Evolutionary conservation across 345 rosid genomes (phyloP), one percentile per base, ranked within the genome.

Genomic region (Corchorus olitorius): DNA sequence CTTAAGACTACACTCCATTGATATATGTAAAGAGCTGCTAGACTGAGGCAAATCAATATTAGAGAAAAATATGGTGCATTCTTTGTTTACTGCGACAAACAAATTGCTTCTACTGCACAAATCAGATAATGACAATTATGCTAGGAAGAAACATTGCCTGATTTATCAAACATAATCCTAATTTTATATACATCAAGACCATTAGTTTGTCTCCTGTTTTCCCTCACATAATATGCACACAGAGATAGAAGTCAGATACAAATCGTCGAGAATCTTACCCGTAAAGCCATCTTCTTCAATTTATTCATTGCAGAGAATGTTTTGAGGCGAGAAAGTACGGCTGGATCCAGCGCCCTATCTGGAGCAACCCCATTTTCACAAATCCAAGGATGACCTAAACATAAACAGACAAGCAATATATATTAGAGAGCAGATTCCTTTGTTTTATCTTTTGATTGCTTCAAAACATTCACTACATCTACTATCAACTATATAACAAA

Each of bases 321-420:
- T 81, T 93, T 95, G 77, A 95, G 93, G 72, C 99, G 97, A 75
- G 99, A 93, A 80, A 95, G 97, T 67, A 95, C 97, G 62, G 98
- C 98, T 12, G 99, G 88, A 85, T 95, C 98, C 39, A 95, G 83
- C n/a, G 97, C 84, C 80, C 88, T 90, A 83, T 95, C 99, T 41
- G 99, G 99, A 71, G 99, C 99, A 83, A 95, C 98, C 83, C 99
- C 99, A 84, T 92, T 93, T 84, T 95, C 91, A 82, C 94, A 91
- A 65, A 95, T 93, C 99, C 98, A 95, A 50, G 99, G 99, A 84
- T 95, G 99, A 81, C 94, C 99, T 96, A 76, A 76, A 77, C n/a
- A 62, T 14, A 33, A 61, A 13, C 27, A 20, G 8, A 6, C 1
- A 62, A 22, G 37, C 4, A 34, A 6, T 22, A 72, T 53, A 72